Percentiles rank a stretch among this genome's conserved stretches.
Conservation (phyloP, 805 yeast species). For the Yarrowia sp. region DNA sequence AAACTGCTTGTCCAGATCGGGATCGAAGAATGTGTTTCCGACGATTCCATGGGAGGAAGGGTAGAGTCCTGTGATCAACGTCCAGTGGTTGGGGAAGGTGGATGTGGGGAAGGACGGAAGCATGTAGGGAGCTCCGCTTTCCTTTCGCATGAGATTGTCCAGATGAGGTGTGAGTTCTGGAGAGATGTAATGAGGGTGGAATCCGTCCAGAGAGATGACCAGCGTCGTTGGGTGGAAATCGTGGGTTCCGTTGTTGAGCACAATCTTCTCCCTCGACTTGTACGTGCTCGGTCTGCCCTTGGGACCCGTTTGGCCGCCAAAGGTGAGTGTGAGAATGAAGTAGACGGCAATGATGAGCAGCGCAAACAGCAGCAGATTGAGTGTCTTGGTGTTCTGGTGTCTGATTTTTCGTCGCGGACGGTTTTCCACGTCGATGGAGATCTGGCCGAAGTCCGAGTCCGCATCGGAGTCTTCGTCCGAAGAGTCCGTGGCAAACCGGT, state of each 20-base stretch:
- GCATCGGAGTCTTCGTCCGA: conserved; percentile 23
- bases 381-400: conserved; percentile 16
- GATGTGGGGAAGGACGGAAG: conserved; percentile 86
- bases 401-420: conserved; percentile 10
- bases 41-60: conserved; percentile 89
- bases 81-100: conserved; percentile 93
- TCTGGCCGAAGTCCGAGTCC: conserved; percentile 32
- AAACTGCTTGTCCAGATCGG: conserved; percentile 61
- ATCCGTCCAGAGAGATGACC: conserved; percentile 82
- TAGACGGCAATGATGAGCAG: conserved; percentile 30
- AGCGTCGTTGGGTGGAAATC: conserved; percentile 80
- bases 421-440: conserved; percentile 35
- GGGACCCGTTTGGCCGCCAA: conserved; percentile 30
- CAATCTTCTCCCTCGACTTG: conserved; percentile 8
- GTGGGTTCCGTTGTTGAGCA: conserved; percentile 65
- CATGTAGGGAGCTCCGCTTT: conserved; percentile 80
- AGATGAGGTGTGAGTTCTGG: conserved; percentile 71
- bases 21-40: conserved; percentile 80
- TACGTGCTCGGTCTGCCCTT: conserved; percentile 28
- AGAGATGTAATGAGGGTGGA: conserved; percentile 87
- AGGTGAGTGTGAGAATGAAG: conserved; percentile 12
- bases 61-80: conserved; percentile 81
- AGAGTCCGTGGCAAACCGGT: conserved; percentile 27
- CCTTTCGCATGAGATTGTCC: conserved; percentile 61
- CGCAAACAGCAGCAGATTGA: conserved; percentile 17